Conservation (phyloP, 202 grass and related monocot genomes). For the Eragrostis tef region DNA sequence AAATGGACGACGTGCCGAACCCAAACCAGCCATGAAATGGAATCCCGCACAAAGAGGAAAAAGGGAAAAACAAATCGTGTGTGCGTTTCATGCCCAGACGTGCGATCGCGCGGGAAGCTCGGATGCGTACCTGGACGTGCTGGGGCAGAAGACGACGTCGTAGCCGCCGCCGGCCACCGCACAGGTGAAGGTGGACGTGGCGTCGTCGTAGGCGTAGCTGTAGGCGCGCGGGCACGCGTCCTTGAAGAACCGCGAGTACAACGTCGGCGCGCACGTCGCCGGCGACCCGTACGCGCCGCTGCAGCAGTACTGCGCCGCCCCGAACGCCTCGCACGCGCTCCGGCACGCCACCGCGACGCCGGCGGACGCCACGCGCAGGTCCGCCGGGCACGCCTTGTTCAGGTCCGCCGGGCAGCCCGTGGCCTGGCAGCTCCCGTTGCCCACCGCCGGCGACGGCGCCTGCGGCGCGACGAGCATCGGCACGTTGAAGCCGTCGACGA, state of each 20-base stretch:
- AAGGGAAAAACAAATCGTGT: neutral
- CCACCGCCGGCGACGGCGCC: too few species aligned
- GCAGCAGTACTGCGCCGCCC: constrained; percentile 61
- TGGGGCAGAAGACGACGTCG: constrained; percentile 69
- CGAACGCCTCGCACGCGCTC: constrained; percentile 78
- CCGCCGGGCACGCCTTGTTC: constrained; percentile 59
- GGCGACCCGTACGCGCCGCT: constrained; percentile 66
- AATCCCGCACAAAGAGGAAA: neutral
- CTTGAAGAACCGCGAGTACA: constrained; percentile 70
- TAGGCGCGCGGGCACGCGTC: constrained; percentile 59
- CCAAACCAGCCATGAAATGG: neutral
- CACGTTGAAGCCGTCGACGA: constrained; percentile 83
- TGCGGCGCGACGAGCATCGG: constrained; percentile 63
- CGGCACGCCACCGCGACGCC: constrained; percentile 44
- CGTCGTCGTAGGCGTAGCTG: constrained; percentile 83
- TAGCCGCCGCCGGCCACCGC: constrained; percentile 45
- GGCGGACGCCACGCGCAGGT: constrained; percentile 44
- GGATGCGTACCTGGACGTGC: constrained; percentile 34
- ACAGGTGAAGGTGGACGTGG: constrained; percentile 73
- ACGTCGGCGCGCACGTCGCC: constrained; percentile 57
- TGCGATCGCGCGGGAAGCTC: neutral
- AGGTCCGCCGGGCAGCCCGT: constrained; percentile 63
- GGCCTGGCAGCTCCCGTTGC: constrained; percentile 50
- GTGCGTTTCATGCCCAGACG: neutral
- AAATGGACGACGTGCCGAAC: constrained; percentile 25